phyloP scores from a whole-genome alignment of 2,329 filamentous ascomycete species.

The Cadophora sp. region DNA sequence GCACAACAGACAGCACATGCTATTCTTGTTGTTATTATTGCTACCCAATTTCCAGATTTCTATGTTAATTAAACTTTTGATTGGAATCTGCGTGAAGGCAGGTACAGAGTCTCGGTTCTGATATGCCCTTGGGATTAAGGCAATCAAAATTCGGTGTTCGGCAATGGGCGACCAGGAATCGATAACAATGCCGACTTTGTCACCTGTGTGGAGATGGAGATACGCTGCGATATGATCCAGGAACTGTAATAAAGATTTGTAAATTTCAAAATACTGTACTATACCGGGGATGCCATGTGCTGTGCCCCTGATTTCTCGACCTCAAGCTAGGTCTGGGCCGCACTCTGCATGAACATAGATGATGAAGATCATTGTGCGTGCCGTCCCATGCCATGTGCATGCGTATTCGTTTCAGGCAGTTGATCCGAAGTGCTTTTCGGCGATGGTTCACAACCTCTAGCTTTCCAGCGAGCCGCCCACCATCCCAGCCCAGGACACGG shows the following conservation, averaged over 20 bases:
- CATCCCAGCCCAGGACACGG: too few relatives aligned
- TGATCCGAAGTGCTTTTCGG: neutral
- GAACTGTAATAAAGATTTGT: neutral
- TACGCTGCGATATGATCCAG: neutral
- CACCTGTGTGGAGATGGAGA: neutral
- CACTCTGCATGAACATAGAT: neutral
- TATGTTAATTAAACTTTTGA: too few relatives aligned
- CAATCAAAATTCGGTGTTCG: neutral
- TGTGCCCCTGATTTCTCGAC: neutral
- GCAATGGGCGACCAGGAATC: neutral
- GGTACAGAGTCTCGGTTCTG: neutral
- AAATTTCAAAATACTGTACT: too few relatives aligned
- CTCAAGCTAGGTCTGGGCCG: slow-evolving; percentile 3
- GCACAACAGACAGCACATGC: neutral
- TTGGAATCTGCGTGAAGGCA: too few relatives aligned
- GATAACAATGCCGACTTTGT: neutral
- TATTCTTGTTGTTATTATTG: neutral
- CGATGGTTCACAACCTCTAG: too few relatives aligned
- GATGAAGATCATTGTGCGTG: neutral
- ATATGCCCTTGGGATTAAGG: neutral
- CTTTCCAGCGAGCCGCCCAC: too few relatives aligned
- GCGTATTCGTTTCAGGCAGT: neutral
- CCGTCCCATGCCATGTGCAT: neutral
- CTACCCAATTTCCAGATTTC: neutral
- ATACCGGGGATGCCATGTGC: too few relatives aligned